Evolutionary conservation across 805 yeast species (phyloP).

Genomic region (Suhomyces pyralidae): DNA sequence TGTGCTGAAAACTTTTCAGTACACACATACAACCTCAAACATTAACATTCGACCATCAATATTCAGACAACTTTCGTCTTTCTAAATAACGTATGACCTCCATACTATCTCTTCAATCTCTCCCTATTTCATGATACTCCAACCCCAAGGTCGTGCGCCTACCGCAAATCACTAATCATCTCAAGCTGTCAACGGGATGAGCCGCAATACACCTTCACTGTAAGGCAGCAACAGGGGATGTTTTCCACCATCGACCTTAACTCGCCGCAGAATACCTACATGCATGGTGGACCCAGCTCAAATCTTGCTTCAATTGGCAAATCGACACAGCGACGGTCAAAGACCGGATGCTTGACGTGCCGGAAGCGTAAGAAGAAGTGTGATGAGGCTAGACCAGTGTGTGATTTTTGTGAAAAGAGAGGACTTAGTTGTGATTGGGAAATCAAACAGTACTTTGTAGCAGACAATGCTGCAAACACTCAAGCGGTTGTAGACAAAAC

Average conservation of each 20-base stretch:
- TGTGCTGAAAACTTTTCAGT: too few relatives aligned
- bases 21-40: too few relatives aligned
- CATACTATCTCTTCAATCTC: background rate
- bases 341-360: constrained; percentile 11
- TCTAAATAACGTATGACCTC: too few relatives aligned
- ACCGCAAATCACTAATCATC: background rate
- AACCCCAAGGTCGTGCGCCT: background rate
- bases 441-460: constrained; percentile 2
- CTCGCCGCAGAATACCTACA: background rate
- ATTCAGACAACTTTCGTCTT: too few relatives aligned
- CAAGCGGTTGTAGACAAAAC: background rate
- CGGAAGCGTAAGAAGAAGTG: constrained; percentile 13
- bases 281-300: background rate
- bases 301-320: background rate
- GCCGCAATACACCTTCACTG: background rate
- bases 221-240: background rate
- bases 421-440: constrained; percentile 11
- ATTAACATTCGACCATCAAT: too few relatives aligned
- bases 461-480: background rate
- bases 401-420: constrained; percentile 8
- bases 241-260: constrained; percentile 1
- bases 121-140: background rate
- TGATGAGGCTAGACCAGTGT: constrained; percentile 12
- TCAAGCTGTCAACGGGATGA: background rate
- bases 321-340: constrained; percentile 5